These are phyloP conservation scores for Coccinonectria pachysandricola DNA, from an alignment of 2,329 filamentous ascomycete genomes.

Conservation along the genomic window DNA sequence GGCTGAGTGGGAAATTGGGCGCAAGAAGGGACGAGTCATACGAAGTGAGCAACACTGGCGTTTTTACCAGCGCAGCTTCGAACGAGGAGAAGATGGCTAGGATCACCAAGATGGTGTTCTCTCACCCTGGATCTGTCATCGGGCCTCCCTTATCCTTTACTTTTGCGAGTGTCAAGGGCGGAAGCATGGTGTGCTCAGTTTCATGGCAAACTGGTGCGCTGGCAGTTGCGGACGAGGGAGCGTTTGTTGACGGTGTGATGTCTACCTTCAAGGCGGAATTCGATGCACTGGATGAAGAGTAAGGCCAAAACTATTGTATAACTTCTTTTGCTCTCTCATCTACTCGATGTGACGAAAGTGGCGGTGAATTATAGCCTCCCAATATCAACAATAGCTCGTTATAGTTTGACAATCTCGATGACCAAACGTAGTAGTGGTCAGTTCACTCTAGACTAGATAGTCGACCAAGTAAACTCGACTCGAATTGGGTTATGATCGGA, in stretches of 20 bases:
- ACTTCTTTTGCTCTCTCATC: no score
- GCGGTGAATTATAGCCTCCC: no score
- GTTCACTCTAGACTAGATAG: no score
- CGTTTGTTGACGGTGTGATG: constrained; percentile 11
- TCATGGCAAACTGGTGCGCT: constrained; percentile 16
- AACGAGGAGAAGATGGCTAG: constrained; percentile 1
- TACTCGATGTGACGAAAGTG: no score
- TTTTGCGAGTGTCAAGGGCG: constrained; percentile 10
- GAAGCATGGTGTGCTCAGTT: constrained; percentile 12
- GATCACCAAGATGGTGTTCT: constrained; percentile 14
- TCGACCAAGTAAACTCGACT: constrained; percentile 36
- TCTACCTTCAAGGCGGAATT: no score
- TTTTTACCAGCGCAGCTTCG: constrained; percentile 4
- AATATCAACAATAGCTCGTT: no score
- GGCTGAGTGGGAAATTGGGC: constrained; percentile 13
- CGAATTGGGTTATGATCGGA: constrained; percentile 56
- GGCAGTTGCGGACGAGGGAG: constrained; percentile 11
- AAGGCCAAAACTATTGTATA: no score
- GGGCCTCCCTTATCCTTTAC: constrained; percentile 14
- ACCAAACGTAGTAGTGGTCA: no score
- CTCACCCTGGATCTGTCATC: constrained; percentile 12
- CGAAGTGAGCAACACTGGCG: constrained; percentile 15
- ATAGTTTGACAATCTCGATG: no score
- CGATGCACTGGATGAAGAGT: no score
- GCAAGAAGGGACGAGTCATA: constrained; percentile 12